Base-by-base conservation (phyloP, 179 eudicot genomes). In the Silene vulgaris region DNA sequence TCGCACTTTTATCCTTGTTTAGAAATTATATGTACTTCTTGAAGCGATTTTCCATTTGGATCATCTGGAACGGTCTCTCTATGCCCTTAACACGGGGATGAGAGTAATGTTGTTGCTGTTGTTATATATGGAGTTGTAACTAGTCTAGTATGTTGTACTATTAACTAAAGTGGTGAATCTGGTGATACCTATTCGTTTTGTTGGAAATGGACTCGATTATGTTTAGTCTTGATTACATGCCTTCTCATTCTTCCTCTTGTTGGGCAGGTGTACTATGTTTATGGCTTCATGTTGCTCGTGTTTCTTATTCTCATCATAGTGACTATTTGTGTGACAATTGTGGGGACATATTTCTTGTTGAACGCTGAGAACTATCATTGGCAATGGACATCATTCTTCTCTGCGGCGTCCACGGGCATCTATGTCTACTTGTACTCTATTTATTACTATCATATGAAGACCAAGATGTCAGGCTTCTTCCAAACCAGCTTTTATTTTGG, bases 401-500 rank as follows among this genome's bases (percentile, higher is more conserved):
- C 98, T 21, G 98, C 98, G 57, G 93, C 94, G 68, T 94, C 98
- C 61, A 94, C 98, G 17, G 96, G 91, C 74, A 82, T 90, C 71
- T 94, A 94, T 68, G 98, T 94, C 43, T 94, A 82, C 84, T 82
- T 92, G 79, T 94, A 94, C 77, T 94, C 97, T 3, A 78, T 92
- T 60, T 94, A 94, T 71, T 94, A 92, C 87, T 94, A 86, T 83
- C 86, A 81, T 64, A 90, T 88, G 79, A 94, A 94, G 90, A 94
- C 98, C 40, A 94, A 94, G 89, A 94, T 94, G 98, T 90, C 92
- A 3, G 98, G 98, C 79, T 92, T 94, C 89, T 94, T 94, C 85
- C 98, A 94, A 85, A 90, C 94, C 79, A 94, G 98, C 91, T 94
- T 94, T 83, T 94, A 94, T 76, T 94, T 94, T 69, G 97, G 98